These are phyloP conservation scores for Ceratocystis lukuohia DNA, from an alignment of 2,329 filamentous ascomycete species.

Conservation along the genomic window DNA sequence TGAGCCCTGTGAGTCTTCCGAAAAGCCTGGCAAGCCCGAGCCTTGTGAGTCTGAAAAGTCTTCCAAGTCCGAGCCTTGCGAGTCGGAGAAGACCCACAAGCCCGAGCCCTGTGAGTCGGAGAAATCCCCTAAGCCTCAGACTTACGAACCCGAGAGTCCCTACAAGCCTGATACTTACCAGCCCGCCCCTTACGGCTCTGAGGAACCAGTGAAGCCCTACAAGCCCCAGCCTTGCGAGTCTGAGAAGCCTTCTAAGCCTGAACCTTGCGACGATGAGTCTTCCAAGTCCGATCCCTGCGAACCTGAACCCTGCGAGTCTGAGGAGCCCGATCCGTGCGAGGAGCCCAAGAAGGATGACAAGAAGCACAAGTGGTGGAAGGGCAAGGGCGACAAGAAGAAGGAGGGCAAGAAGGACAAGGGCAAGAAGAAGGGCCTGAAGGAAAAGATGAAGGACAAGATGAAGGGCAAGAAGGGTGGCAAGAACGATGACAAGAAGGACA, in stretches of 20 bases:
- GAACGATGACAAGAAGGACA: constrained; percentile 15
- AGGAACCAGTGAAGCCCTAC: constrained; percentile 5
- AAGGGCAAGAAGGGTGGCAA: constrained; percentile 17
- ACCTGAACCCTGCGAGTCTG: constrained; percentile 8
- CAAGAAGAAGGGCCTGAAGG: constrained; percentile 12
- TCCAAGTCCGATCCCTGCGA: background rate
- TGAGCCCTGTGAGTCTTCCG: constrained; percentile 10
- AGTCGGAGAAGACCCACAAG: constrained; percentile 2
- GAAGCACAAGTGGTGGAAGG: constrained; percentile 20
- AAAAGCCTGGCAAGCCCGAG: constrained; percentile 12
- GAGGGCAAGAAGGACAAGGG: constrained; percentile 17
- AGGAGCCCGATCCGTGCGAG: constrained; percentile 9
- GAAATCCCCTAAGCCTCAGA: constrained; percentile 4
- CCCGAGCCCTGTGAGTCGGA: constrained; percentile 14
- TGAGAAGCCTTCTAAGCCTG: constrained; percentile 13
- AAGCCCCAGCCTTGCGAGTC: constrained; percentile 8
- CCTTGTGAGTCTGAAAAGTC: constrained; percentile 8
- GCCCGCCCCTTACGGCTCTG: background rate
- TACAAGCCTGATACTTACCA: constrained; percentile 8
- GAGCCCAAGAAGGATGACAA: constrained; percentile 19
- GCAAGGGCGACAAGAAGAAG: constrained; percentile 17
- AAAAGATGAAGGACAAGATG: constrained; percentile 17
- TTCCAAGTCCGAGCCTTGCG: background rate
- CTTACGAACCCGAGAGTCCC: constrained; percentile 3
- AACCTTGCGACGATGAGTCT: constrained; percentile 1